These are phyloP conservation scores for Aspergillus alliaceus DNA, from an alignment of 2,329 filamentous ascomycete species.

Conservation along the genomic window DNA sequence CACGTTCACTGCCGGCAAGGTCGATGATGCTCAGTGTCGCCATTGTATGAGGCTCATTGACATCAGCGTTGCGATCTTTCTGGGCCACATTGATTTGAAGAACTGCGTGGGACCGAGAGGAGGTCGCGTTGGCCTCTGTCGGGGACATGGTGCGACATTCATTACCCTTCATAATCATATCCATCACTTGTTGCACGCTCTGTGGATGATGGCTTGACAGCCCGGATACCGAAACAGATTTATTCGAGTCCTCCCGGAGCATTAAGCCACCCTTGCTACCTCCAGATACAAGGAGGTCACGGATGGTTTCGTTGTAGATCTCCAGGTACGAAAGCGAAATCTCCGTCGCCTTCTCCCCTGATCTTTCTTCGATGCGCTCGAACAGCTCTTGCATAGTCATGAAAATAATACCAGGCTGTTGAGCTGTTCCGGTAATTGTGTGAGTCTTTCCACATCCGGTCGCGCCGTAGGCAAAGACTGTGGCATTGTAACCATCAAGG, in stretches of 20 bases:
- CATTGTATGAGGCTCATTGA: constrained; percentile 96
- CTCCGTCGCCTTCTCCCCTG: constrained; percentile 84
- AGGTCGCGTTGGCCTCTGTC: constrained; percentile 95
- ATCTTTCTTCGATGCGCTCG: constrained; percentile 86
- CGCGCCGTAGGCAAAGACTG: constrained; percentile 96
- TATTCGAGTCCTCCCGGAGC: constrained; percentile 91
- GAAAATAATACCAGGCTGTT: constrained; percentile 97
- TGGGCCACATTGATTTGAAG: constrained; percentile 95
- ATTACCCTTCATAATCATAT: constrained; percentile 96
- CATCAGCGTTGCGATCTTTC: constrained; percentile 86
- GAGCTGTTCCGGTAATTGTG: constrained; percentile 88
- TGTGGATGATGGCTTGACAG: constrained; percentile 88
- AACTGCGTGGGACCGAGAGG: constrained; percentile 93
- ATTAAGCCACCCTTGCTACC: constrained; percentile 82
- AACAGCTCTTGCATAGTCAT: constrained; percentile 99
- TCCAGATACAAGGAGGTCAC: constrained; percentile 84
- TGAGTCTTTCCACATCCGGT: constrained; percentile 99
- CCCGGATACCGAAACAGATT: constrained; percentile 86
- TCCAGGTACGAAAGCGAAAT: constrained; percentile 92
- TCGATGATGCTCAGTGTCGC: constrained; percentile 98
- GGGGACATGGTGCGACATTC: constrained; percentile 93
- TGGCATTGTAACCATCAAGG: constrained; percentile 96
- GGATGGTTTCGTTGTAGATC: constrained; percentile 99
- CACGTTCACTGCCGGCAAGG: constrained; percentile 90
- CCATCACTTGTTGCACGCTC: constrained; percentile 96